These are phyloP conservation scores for Tulasnella sp. DNA, from an alignment of 768 basidiomycete species.

Conservation along the genomic window DNA sequence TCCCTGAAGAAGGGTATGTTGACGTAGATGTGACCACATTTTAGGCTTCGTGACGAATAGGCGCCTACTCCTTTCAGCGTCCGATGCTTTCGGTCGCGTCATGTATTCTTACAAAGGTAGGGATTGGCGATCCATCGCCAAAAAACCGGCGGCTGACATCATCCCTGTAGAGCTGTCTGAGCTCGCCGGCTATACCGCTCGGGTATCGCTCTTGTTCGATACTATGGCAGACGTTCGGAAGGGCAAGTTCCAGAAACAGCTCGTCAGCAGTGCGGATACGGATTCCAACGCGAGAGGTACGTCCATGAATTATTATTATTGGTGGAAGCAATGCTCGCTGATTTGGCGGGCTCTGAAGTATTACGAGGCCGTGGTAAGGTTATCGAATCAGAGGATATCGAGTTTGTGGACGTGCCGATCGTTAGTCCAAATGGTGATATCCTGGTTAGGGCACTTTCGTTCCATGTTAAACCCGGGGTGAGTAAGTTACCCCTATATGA, in stretches of 20 bases:
- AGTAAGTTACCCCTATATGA: constrained; percentile 20
- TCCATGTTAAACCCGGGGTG: constrained; percentile 82
- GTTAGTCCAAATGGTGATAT: constrained; percentile 95
- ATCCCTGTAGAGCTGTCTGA: constrained; percentile 62
- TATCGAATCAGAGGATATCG: constrained; percentile 78
- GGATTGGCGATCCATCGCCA: neutral
- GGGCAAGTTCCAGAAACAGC: constrained; percentile 80
- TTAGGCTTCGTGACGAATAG: constrained; percentile 95
- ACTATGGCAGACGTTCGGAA: constrained; percentile 79
- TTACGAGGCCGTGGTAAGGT: constrained; percentile 68
- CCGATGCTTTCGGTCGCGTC: constrained; percentile 87
- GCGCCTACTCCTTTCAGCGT: constrained; percentile 70
- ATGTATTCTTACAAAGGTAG: constrained; percentile 88
- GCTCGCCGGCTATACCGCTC: constrained; percentile 88
- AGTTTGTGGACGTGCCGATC: constrained; percentile 88
- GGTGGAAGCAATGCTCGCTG: neutral
- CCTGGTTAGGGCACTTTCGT: constrained; percentile 72
- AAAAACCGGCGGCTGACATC: constrained; percentile 14
- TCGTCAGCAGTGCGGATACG: constrained; percentile 61
- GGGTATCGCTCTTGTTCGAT: constrained; percentile 79
- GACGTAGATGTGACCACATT: neutral
- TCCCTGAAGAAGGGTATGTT: neutral
- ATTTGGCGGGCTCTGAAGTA: constrained; percentile 38
- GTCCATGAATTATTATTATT: constrained; percentile 25
- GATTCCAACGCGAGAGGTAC: constrained; percentile 69